Evolutionary conservation across 768 basidiomycete species (phyloP).

Genomic region (Xerocomus spinulosus): DNA sequence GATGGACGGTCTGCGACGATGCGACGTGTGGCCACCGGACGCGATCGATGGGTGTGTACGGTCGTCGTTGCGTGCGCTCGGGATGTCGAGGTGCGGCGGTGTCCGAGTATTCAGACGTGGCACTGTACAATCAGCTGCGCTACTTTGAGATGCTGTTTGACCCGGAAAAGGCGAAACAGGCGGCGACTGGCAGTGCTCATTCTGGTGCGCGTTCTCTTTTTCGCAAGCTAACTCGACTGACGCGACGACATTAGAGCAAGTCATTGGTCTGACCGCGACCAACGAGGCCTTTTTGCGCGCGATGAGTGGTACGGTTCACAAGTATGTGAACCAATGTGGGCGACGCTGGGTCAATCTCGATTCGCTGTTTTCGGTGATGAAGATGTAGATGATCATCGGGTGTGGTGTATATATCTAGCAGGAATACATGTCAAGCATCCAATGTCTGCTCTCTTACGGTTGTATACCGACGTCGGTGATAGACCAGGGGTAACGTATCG

Average conservation of each 20-base stretch:
- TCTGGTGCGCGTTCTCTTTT: constrained; percentile 31
- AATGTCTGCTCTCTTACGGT: constrained; percentile 40
- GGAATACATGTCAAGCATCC: too few relatives aligned
- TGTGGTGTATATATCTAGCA: too few relatives aligned
- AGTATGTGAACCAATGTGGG: constrained; percentile 83
- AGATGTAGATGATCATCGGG: constrained; percentile 33
- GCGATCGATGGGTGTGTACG: constrained; percentile 93
- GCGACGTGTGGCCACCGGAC: constrained; percentile 77
- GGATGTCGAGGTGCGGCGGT: constrained; percentile 10
- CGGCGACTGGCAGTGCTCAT: constrained; percentile 43
- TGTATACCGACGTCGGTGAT: constrained; percentile 57
- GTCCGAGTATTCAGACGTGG: constrained; percentile 72
- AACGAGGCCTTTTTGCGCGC: constrained; percentile 49
- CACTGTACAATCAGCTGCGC: constrained; percentile 86
- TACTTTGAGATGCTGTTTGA: constrained; percentile 83
- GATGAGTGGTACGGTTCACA: constrained; percentile 59
- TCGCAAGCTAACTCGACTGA: not conserved
- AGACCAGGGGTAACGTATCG: constrained; percentile 53
- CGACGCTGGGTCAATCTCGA: constrained; percentile 85
- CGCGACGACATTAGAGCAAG: constrained; percentile 43
- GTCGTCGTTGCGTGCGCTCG: constrained; percentile 65
- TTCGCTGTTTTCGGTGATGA: constrained; percentile 80
- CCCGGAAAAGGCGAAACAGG: constrained; percentile 52
- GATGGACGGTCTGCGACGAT: constrained; percentile 86
- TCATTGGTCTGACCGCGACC: constrained; percentile 43